phyloP scores from a whole-genome alignment of 225 moss, liverwort and hornwort species.

The Thuidium tamariscinum region DNA sequence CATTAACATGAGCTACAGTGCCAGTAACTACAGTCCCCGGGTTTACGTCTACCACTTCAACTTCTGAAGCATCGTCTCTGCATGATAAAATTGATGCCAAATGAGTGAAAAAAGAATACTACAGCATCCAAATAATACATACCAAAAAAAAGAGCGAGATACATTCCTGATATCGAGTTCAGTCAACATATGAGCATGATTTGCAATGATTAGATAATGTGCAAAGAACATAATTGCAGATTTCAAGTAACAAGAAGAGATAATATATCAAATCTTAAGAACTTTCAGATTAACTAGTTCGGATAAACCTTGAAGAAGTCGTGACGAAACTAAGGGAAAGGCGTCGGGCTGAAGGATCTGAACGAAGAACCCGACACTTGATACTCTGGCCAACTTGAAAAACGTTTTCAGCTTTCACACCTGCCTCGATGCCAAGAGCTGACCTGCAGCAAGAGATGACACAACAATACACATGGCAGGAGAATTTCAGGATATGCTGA shows the following conservation, averaged over 20 bases:
- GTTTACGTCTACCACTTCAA: constrained; percentile 16
- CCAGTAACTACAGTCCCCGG: constrained; percentile 66
- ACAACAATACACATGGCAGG: background rate
- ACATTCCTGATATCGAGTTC: background rate
- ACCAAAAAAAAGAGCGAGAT: background rate
- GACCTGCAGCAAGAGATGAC: constrained; percentile 38
- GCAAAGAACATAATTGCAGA: no score
- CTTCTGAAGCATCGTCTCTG: constrained; percentile 32
- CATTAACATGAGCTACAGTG: constrained; percentile 41
- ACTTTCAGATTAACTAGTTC: background rate
- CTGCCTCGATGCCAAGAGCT: constrained; percentile 57
- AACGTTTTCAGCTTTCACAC: constrained; percentile 41
- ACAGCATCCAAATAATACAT: background rate
- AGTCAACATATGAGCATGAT: background rate
- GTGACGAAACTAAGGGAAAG: constrained; percentile 75
- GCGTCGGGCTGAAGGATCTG: constrained; percentile 51
- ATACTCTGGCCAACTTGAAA: constrained; percentile 75
- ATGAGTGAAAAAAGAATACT: background rate
- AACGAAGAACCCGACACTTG: constrained; percentile 78
- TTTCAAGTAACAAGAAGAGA: background rate
- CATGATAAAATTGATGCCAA: background rate
- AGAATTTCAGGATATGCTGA: background rate
- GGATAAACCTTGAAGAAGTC: constrained; percentile 23
- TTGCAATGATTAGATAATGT: background rate
- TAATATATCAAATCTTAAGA: background rate